These are phyloP conservation scores for Trametes cingulata DNA, from an alignment of 768 basidiomycete genomes.

Conservation along the genomic window DNA sequence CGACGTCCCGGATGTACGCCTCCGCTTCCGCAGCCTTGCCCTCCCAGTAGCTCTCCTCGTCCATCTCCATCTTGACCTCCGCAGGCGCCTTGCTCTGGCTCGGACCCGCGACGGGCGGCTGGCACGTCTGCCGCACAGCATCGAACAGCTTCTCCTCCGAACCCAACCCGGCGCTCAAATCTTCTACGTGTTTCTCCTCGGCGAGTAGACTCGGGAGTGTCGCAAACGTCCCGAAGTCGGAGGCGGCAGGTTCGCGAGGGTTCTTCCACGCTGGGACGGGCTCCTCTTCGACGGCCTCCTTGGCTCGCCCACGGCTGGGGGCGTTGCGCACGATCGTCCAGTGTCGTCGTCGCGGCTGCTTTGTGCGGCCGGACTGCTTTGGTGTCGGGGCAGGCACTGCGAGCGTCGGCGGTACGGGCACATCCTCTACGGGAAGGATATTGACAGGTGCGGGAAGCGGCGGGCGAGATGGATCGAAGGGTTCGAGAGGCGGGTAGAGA, in stretches of 20 bases:
- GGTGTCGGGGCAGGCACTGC: slow-evolving; percentile 8
- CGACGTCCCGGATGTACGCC: slow-evolving; percentile 68
- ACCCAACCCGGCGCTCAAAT: slow-evolving; percentile 25
- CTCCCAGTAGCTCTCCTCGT: slow-evolving; percentile 47
- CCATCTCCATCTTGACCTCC: slow-evolving; percentile 23
- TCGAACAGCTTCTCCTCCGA: slow-evolving; percentile 34
- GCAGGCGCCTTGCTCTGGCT: not conserved
- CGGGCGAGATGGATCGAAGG: slow-evolving; percentile 28
- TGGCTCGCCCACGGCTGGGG: slow-evolving; percentile 47
- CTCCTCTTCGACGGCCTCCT: slow-evolving; percentile 53
- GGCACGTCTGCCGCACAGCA: slow-evolving; percentile 24
- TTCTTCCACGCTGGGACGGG: slow-evolving; percentile 44
- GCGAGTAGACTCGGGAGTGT: slow-evolving; percentile 45
- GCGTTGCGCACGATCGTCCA: slow-evolving; percentile 62
- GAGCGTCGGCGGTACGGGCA: slow-evolving; percentile 19
- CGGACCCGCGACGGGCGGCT: slow-evolving; percentile 7
- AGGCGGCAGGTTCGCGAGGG: slow-evolving; percentile 52
- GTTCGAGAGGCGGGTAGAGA: slow-evolving; percentile 47
- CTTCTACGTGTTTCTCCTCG: slow-evolving; percentile 19
- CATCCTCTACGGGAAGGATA: slow-evolving; percentile 18
- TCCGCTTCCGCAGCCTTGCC: slow-evolving; percentile 55
- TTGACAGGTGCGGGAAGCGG: slow-evolving; percentile 33
- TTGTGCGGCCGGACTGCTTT: slow-evolving; percentile 14
- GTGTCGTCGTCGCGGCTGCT: slow-evolving; percentile 47
- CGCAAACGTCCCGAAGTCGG: slow-evolving; percentile 67